Conservation (phyloP, 2,329 filamentous ascomycete genomes). For the Colletotrichum sublineola region DNA sequence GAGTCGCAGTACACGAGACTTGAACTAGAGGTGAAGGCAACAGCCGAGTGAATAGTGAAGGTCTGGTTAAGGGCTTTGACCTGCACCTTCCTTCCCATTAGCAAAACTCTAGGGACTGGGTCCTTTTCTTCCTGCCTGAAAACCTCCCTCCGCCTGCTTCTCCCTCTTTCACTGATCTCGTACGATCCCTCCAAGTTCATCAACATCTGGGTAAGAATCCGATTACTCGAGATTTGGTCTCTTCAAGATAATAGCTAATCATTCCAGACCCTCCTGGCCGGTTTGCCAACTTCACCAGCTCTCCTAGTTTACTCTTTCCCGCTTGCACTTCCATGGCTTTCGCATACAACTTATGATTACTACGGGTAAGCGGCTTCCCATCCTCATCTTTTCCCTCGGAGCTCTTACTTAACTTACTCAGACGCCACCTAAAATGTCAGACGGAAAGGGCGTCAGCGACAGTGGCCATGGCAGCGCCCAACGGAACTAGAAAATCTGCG, state of each 20-base stretch:
- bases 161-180: background rate
- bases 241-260: background rate
- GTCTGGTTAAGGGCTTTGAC: background rate
- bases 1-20: background rate
- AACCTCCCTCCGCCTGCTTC: background rate
- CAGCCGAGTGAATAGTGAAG: background rate
- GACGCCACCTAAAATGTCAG: background rate
- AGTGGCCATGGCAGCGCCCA: background rate
- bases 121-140: background rate
- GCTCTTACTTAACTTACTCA: background rate
- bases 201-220: background rate
- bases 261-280: background rate
- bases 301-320: background rate
- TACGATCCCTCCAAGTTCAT: background rate
- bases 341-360: too few relatives aligned
- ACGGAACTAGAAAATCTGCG: background rate
- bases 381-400: background rate
- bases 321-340: background rate
- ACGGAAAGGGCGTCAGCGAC: accelerated
- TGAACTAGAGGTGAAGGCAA: background rate
- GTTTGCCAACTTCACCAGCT: background rate
- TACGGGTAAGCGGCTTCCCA: background rate
- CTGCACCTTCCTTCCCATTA: background rate
- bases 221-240: accelerated
- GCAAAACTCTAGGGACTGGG: background rate